Conservation (phyloP, 2,329 filamentous ascomycete species). For the Aspergillus costaricaensis region DNA sequence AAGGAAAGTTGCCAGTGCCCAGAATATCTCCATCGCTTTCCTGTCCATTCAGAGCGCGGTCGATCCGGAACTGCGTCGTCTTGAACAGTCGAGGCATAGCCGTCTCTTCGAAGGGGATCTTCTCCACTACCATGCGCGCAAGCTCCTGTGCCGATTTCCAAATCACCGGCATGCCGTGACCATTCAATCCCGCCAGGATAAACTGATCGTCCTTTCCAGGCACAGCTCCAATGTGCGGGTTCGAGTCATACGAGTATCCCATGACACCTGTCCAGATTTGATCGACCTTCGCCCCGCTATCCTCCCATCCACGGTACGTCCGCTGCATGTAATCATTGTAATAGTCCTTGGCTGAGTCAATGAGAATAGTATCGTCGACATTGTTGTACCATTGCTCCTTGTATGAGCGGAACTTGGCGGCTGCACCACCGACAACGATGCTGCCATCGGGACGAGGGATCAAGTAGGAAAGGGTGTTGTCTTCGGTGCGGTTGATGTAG, state of each 20-base stretch:
- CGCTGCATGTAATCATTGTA: slow-evolving; percentile 40
- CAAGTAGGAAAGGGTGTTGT: slow-evolving; percentile 53
- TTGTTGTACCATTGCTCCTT: slow-evolving; percentile 46
- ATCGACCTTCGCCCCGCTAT: slow-evolving; percentile 29
- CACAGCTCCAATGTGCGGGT: slow-evolving; percentile 55
- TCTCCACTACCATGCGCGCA: slow-evolving; percentile 53
- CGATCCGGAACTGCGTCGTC: slow-evolving; percentile 27
- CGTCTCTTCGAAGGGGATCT: slow-evolving; percentile 27
- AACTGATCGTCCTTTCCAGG: slow-evolving; percentile 53
- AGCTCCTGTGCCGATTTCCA: slow-evolving; percentile 61
- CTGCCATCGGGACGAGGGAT: slow-evolving; percentile 56
- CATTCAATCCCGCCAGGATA: slow-evolving; percentile 63
- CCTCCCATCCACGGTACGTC: slow-evolving; percentile 39
- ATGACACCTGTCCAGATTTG: slow-evolving; percentile 49
- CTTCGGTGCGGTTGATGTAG: slow-evolving; percentile 59
- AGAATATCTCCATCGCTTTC: slow-evolving; percentile 32
- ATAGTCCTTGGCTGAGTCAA: slow-evolving; percentile 45
- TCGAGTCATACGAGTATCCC: slow-evolving; percentile 53
- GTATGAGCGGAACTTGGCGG: slow-evolving; percentile 43
- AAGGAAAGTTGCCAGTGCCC: slow-evolving; percentile 19
- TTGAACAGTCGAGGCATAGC: slow-evolving; percentile 35
- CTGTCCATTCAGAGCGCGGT: slow-evolving; percentile 25
- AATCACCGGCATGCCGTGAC: slow-evolving; percentile 67
- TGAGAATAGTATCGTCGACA: slow-evolving; percentile 52
- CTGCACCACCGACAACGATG: slow-evolving; percentile 64